phyloP scores from a whole-genome alignment of 2,329 filamentous ascomycete species.

The Fusarium oxysporum region DNA sequence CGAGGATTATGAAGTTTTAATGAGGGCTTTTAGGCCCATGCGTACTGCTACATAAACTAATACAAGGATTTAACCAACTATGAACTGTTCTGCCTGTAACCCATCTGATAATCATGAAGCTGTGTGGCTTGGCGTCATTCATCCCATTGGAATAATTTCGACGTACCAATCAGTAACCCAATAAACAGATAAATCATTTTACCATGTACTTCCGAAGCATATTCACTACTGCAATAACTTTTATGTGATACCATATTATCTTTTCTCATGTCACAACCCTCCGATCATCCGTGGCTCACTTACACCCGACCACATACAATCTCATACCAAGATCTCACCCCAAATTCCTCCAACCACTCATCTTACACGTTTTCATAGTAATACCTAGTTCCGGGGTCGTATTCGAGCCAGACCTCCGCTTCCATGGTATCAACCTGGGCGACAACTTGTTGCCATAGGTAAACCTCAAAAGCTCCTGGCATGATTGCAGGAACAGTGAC shows the following conservation, averaged over 20 bases:
- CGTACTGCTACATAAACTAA: constrained; percentile 18
- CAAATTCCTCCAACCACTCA: background rate
- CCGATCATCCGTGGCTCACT: background rate
- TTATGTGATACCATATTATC: background rate
- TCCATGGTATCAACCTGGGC: constrained; percentile 53
- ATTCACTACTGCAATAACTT: background rate
- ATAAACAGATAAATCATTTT: background rate
- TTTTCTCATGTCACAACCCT: background rate
- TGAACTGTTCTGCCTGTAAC: background rate
- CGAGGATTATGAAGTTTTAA: constrained; percentile 6
- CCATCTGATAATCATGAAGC: background rate
- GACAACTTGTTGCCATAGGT: constrained; percentile 54
- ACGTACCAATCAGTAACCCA: background rate
- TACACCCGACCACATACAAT: background rate
- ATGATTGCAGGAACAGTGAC: constrained; percentile 50
- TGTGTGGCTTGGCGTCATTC: background rate
- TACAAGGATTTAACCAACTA: background rate
- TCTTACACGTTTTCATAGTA: constrained; percentile 51
- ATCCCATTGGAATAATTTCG: background rate
- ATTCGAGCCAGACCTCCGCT: constrained; percentile 57
- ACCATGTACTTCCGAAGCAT: background rate
- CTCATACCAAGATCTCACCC: background rate
- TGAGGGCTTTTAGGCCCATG: constrained; percentile 8
- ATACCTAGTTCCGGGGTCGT: constrained; percentile 57
- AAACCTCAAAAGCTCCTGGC: constrained; percentile 54